Conservation (phyloP, 352 stramenopile species). For the Pseudoperonospora humuli region DNA sequence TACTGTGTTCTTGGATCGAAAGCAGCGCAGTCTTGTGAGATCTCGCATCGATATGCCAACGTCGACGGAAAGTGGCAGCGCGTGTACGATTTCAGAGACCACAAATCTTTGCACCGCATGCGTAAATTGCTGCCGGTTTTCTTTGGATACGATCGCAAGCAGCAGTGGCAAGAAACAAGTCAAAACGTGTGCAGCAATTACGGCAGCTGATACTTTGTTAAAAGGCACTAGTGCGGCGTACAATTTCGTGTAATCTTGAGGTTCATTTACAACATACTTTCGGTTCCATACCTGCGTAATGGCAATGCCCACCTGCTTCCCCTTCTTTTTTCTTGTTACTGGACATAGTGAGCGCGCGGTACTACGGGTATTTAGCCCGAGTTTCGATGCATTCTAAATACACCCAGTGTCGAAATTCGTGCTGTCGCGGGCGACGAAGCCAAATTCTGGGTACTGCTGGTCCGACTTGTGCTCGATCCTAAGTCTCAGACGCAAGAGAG, state of each 20-base stretch:
- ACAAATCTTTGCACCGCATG: constrained; percentile 48
- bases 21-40: constrained; percentile 46
- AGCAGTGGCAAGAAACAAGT: constrained; percentile 5
- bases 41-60: constrained; percentile 70
- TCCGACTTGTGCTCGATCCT: constrained; percentile 27
- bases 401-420: constrained; percentile 32
- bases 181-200: constrained; percentile 1
- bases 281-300: constrained; percentile 21
- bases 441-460: constrained; percentile 23
- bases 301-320: constrained; percentile 19
- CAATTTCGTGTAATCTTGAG: constrained; percentile 30
- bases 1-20: constrained; percentile 8
- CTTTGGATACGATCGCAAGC: constrained; percentile 35
- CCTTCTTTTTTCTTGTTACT: constrained; percentile 24
- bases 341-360: constrained; percentile 6
- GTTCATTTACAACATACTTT: constrained; percentile 32
- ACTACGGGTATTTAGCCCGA: not conserved
- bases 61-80: constrained; percentile 77
- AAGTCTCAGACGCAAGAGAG: constrained; percentile 22
- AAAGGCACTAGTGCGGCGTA: not conserved
- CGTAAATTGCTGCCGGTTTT: constrained; percentile 69
- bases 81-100: constrained; percentile 68
- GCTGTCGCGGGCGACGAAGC: constrained; percentile 25
- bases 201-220: not conserved
- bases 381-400: constrained; percentile 24